Conservation (phyloP, 1,139 yeast species). For the Kodamaea plutei region DNA sequence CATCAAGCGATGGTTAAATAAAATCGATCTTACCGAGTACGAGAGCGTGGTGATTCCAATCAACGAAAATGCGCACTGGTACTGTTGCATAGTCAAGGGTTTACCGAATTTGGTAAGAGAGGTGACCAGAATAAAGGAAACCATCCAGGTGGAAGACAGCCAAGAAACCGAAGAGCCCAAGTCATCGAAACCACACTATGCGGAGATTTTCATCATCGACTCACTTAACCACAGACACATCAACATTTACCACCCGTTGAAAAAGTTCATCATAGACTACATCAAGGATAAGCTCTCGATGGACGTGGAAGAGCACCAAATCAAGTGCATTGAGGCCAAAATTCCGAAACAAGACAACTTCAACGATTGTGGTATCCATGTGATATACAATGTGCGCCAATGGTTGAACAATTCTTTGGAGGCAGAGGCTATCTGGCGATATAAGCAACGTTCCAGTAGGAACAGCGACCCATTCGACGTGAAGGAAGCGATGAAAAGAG, state of each 20-base stretch:
- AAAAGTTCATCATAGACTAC: slow-evolving; percentile 61
- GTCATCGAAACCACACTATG: slow-evolving; percentile 13
- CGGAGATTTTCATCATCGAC: slow-evolving; percentile 69
- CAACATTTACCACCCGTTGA: slow-evolving; percentile 52
- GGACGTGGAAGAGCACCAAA: slow-evolving; percentile 40
- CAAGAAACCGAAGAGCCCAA: slow-evolving; percentile 7
- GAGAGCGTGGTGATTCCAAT: slow-evolving; percentile 75
- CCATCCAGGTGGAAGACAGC: slow-evolving; percentile 10
- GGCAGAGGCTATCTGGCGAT: slow-evolving; percentile 53
- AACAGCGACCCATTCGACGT: slow-evolving; percentile 10
- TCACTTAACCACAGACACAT: slow-evolving; percentile 64
- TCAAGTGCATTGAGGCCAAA: slow-evolving; percentile 43
- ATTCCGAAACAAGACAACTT: slow-evolving; percentile 87
- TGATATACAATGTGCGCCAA: slow-evolving; percentile 69
- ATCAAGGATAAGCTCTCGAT: slow-evolving; percentile 61
- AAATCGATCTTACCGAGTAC: slow-evolving; percentile 58
- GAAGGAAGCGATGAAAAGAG: slow-evolving; percentile 9
- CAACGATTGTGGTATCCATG: slow-evolving; percentile 95
- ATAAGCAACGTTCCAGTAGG: slow-evolving; percentile 12
- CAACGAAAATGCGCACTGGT: slow-evolving; percentile 85
- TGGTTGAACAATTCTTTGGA: slow-evolving; percentile 52
- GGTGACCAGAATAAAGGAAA: slow-evolving; percentile 11
- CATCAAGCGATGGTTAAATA: slow-evolving; percentile 76
- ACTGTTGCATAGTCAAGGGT: slow-evolving; percentile 63
- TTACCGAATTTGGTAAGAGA: slow-evolving; percentile 29